These are phyloP conservation scores for Grosmannia huntii DNA, from an alignment of 2,329 filamentous ascomycete genomes.

Conservation along the genomic window DNA sequence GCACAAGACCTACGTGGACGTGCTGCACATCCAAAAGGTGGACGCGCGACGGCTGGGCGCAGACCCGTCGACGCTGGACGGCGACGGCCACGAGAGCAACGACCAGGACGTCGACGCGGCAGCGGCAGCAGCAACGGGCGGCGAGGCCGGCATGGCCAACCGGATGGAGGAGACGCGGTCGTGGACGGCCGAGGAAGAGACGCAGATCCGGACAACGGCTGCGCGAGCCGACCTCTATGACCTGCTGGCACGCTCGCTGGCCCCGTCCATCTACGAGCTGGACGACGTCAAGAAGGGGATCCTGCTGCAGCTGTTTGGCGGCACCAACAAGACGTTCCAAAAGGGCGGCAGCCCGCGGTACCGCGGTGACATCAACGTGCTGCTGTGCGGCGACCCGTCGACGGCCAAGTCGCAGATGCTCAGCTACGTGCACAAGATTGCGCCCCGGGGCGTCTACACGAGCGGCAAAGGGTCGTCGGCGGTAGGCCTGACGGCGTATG, in stretches of 20 bases:
- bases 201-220: slow-evolving; percentile 72
- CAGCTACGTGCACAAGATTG: slow-evolving; percentile 94
- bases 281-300: slow-evolving; percentile 99
- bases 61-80: slow-evolving; percentile 75
- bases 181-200: slow-evolving; percentile 74
- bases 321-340: slow-evolving; percentile 94
- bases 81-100: slow-evolving; percentile 49
- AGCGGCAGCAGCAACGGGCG: not conserved
- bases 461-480: slow-evolving; percentile 72
- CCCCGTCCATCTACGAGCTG: slow-evolving; percentile 93
- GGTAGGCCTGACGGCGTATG: slow-evolving; percentile 69
- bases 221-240: slow-evolving; percentile 83
- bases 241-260: slow-evolving; percentile 75
- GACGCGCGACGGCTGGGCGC: slow-evolving; percentile 91
- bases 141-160: slow-evolving; percentile 44
- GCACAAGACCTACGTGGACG: slow-evolving; percentile 96
- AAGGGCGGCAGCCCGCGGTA: slow-evolving; percentile 94
- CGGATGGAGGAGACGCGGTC: slow-evolving; percentile 74
- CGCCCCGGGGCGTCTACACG: slow-evolving; percentile 73
- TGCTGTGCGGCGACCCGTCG: slow-evolving; percentile 93
- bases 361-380: slow-evolving; percentile 91
- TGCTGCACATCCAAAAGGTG: slow-evolving; percentile 89
- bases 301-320: slow-evolving; percentile 87
- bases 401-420: slow-evolving; percentile 93
- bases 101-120: slow-evolving; percentile 46